Base-by-base conservation (phyloP, 805 yeast genomes). In the Yamadazyma ubonensis region DNA sequence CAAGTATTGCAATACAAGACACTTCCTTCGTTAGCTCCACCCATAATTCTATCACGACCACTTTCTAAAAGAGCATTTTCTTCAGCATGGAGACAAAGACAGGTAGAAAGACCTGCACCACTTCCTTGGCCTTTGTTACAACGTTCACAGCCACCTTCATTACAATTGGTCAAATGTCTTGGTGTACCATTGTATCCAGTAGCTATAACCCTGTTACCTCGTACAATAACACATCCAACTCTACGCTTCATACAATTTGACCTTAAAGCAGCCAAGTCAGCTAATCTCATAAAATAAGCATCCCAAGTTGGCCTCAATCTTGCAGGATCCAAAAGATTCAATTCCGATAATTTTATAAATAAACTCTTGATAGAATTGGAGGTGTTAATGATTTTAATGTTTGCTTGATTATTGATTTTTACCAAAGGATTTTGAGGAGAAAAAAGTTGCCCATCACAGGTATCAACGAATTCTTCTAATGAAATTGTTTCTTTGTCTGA, bases 141-240 rank as follows among this genome's bases (percentile, higher is more conserved):
- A 28, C 99, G 69, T 4, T 78, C 63, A 61, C 99, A 93, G 1
- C 99, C 99, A 16, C 99, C 99, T 52, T 88, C 91, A 54, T 87
- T 90, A 63, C 99, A 93, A 53, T 93, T 93, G 18, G 71, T 68
- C 52, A 88, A 64, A 43, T 89, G 86, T 29, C 96, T 73, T 8
- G 99, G 98, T 0, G 99, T 93, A 2, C 99, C 99, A 54, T 93
- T 93, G 62, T 93, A 93, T 0, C 99, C 99, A 0, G 99, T 93
- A 2, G 98, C 93, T 18, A 93, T 75, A 19, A 93, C 95, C 41
- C 97, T 70, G 27, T 78, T 79, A 33, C 86, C 93, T 38, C 88
- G 74, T 2, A 88, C 96, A 12, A 93, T 77, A 6, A 93, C 98
- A 62, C 98, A 91, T 0, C 99, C 99, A 2, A 93, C 99, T 38